Base-by-base conservation (phyloP, 768 basidiomycete species). In the Lactifluus rugatus region DNA sequence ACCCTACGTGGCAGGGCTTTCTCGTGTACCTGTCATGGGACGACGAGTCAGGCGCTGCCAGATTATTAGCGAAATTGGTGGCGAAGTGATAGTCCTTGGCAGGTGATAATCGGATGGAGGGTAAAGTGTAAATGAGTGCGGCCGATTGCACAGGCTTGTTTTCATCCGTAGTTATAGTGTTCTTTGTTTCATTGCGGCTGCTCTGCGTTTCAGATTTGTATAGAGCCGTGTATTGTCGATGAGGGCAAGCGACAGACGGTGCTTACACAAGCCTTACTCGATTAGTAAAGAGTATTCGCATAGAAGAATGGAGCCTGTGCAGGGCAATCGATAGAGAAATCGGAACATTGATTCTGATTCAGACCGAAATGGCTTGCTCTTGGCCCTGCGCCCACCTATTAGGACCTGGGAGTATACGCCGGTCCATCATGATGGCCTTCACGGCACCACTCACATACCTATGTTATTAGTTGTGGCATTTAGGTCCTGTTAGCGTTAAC, bases 111-210 rank as follows among this genome's bases (percentile, higher is more conserved):
- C 36, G 52, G 48, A 37, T 19, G 37, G 37, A 52, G 37, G 17
- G 41, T 11, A 4, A 39, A 17, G 32, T 32, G 23, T 41, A 55
- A 48, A 41, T 67, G 72, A 73, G 57, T 55, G 71, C 28, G 16
- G 37, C 55, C 48, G 48, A 19, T 36, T 13, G n/a, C 37, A 23
- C 10, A 19, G 34, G 44, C 5, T 37, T 37, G 21, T 23, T 37
- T 46, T 47, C 26, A 44, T 47, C 19, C n/a, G 34, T 56, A 31
- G 42, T 39, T n/a, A 37, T 11, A 26, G 11, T 34, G 6, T n/a
- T 49, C n/a, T 41, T n/a, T 2, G 17, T 41, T 41, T 9, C 11
- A 44, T 50, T 49, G 16, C 32, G 13, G 11, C 42, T 16, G 39
- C 39, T 31, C 28, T 31, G 9, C n/a, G 26, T 51, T 50, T 37